Evolutionary conservation across 1,284 basidiomycete species (phyloP), one percentile per base, ranked within the genome.

Genomic region (Fomitopsis pinicola): DNA sequence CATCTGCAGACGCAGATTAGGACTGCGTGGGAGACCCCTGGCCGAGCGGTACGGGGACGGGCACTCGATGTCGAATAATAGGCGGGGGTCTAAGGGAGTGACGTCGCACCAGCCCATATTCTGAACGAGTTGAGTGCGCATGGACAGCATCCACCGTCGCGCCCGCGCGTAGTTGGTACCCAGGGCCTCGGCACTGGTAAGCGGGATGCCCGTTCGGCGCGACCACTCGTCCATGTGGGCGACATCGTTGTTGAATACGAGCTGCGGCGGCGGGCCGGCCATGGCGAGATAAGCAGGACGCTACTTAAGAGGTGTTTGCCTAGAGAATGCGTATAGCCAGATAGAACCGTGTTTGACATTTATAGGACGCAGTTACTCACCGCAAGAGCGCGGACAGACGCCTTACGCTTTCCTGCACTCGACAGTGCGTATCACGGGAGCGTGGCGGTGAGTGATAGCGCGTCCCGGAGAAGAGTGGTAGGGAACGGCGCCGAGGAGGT

Each of bases 201-300:
- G 79, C 42, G 89, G 89, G 58, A 92, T 90, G 69, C 84, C 80
- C 0, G 90, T 91, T 60, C 89, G 83, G 59, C 76, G 79, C 0
- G 91, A 87, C 90, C 90, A 92, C 62, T 82, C 85, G 75, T 91
- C 88, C 86, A 92, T 90, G 70, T 88, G 86, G 60, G 80, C 79
- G 70, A 92, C 87, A 66, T 89, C 86, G 73, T 84, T 86, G 63
- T 86, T 89, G 72, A 92, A 92, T 63, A 87, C 80, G 72, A 92
- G 82, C 70, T 90, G 79, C 52, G 82, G 73, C 58, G 73, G 73
- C 57, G 72, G 62, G 61, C 67, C 70, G 57, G 71, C 60, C 75
- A 76, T 77, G 58, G 59, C 59, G 62, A 26, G 26, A 35, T 26
- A 28, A 17, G 57, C 57, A 19, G 50, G 52, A 60, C 38, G 54